These are phyloP conservation scores for Psilocybe azurescens DNA, from an alignment of 768 basidiomycete genomes.

Conservation along the genomic window DNA sequence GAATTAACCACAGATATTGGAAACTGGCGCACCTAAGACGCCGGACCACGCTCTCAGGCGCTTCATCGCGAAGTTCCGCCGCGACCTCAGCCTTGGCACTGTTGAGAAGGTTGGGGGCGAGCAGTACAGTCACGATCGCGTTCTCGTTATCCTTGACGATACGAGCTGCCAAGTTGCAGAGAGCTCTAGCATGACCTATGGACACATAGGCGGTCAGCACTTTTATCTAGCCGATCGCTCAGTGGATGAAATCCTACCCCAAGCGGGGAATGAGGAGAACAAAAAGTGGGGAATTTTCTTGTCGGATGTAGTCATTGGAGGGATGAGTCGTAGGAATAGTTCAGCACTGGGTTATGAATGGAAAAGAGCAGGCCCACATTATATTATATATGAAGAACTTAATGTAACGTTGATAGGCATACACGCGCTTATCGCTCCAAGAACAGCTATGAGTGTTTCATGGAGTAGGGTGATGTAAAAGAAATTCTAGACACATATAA, in stretches of 20 bases:
- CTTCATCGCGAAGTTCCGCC: not conserved
- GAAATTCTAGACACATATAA: too few relatives aligned
- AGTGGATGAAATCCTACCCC: not conserved
- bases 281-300: not conserved
- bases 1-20: not conserved
- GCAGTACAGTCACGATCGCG: conserved; percentile 9
- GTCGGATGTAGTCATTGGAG: not conserved
- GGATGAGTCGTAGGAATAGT: too few relatives aligned
- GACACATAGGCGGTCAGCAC: not conserved
- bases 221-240: not conserved
- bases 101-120: conserved; percentile 10
- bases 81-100: conserved; percentile 10
- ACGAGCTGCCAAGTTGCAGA: conserved; percentile 12
- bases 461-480: too few relatives aligned
- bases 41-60: not conserved
- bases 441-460: too few relatives aligned
- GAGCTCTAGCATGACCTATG: conserved; percentile 15
- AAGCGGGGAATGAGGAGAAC: not conserved
- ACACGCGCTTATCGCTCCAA: too few relatives aligned
- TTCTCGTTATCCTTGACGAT: conserved; percentile 14
- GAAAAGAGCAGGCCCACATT: too few relatives aligned
- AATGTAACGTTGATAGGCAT: too few relatives aligned
- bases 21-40: not conserved
- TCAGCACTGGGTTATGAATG: too few relatives aligned
- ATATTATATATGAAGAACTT: too few relatives aligned